A percentile compares a stretch with the other conserved stretches of the same genome.
Evolutionary conservation across 768 basidiomycete species (phyloP).

Genomic region (Mycena haematopus): DNA sequence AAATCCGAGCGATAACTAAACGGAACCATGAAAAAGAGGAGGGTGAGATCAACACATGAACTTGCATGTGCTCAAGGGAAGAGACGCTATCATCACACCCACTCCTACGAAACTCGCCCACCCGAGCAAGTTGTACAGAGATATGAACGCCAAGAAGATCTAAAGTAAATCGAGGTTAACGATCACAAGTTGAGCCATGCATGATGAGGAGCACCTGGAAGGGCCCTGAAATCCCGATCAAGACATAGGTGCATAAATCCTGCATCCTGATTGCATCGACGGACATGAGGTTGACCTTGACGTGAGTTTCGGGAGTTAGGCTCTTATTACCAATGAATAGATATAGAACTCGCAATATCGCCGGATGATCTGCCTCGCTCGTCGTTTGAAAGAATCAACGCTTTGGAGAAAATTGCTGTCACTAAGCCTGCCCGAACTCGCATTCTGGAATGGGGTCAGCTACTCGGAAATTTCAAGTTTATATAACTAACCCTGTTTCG

Average conservation of each 20-base stretch:
- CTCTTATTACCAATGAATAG: background rate
- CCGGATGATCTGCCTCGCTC: slow-evolving; percentile 84
- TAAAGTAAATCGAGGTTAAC: slow-evolving; percentile 35
- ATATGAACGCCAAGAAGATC: slow-evolving; percentile 89
- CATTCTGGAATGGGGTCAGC: slow-evolving; percentile 58
- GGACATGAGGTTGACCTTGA: slow-evolving; percentile 74
- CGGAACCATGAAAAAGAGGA: background rate
- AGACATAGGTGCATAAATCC: slow-evolving; percentile 81
- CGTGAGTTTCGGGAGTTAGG: background rate
- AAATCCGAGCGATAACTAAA: slow-evolving; percentile 64
- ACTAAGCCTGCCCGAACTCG: slow-evolving; percentile 91
- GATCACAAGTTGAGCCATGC: background rate
- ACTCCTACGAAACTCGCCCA: slow-evolving; percentile 93
- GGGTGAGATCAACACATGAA: background rate
- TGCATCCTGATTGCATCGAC: slow-evolving; percentile 84
- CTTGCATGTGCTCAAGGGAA: slow-evolving; percentile 73
- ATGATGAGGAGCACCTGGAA: slow-evolving; percentile 62
- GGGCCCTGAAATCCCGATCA: slow-evolving; percentile 87
- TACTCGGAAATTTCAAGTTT: background rate
- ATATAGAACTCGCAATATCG: slow-evolving; percentile 69
- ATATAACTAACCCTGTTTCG: slow-evolving; percentile 62
- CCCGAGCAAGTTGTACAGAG: slow-evolving; percentile 87
- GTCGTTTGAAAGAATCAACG: slow-evolving; percentile 84
- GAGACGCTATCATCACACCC: slow-evolving; percentile 83
- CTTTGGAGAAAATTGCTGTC: slow-evolving; percentile 84